Evolutionary conservation across 441 rosid species (phyloP).

Genomic region (Euphorbia celastroides): DNA sequence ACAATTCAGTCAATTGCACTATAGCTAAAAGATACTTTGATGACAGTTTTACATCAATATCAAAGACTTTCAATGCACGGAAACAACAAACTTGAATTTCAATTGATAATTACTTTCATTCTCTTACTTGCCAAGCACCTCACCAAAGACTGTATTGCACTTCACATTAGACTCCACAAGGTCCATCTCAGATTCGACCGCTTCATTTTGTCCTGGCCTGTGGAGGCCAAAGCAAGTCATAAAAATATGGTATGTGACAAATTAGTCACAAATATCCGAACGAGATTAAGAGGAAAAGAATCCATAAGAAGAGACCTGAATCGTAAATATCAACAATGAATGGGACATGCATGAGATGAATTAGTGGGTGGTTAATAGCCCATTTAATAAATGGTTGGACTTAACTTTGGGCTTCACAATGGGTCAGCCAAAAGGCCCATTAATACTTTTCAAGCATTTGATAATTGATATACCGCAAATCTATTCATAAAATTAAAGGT

Average conservation of each 20-base stretch:
- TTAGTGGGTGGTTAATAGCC: too few relatives aligned
- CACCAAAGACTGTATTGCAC: slow-evolving; percentile 65
- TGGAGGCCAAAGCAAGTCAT: slow-evolving; percentile 3
- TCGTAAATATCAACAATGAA: too few relatives aligned
- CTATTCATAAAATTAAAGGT: too few relatives aligned
- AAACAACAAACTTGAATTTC: background rate
- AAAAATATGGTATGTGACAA: background rate
- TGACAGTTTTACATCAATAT: too few relatives aligned
- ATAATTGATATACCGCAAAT: too few relatives aligned
- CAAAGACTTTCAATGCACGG: background rate
- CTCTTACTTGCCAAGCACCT: slow-evolving; percentile 63
- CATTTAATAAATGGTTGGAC: too few relatives aligned
- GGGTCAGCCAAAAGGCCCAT: too few relatives aligned
- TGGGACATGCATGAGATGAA: too few relatives aligned
- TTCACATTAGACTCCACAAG: slow-evolving; percentile 61
- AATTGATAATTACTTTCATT: slow-evolving; percentile 50
- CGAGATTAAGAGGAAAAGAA: background rate
- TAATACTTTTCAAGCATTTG: too few relatives aligned
- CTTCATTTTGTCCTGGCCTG: slow-evolving; percentile 72
- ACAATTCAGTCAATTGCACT: background rate
- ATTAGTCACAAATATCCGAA: background rate
- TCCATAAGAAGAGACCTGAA: background rate
- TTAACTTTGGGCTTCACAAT: too few relatives aligned
- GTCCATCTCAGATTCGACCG: slow-evolving; percentile 65
- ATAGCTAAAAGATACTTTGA: background rate